Percentiles rank a stretch among this genome's conserved stretches.
phyloP scores from a whole-genome alignment of 441 rosid species.

The Populus hybrid region DNA sequence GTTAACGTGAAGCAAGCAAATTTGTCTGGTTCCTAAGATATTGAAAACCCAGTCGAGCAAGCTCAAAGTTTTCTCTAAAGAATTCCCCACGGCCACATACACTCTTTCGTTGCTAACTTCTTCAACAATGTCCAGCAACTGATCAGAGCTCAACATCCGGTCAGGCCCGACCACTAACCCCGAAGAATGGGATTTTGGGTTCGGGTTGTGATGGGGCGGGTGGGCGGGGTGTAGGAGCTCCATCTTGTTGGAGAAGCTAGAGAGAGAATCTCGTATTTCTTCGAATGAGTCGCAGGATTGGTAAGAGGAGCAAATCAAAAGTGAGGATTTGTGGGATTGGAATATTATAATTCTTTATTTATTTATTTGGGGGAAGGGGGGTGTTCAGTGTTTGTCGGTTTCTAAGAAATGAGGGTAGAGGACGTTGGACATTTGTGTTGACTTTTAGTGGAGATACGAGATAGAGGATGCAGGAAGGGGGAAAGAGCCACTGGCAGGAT shows the following conservation, averaged over 20 bases:
- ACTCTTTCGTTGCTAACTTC: conserved; percentile 34
- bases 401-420: no score
- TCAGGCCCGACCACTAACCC: conserved; percentile 10
- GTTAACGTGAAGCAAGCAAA: conserved; percentile 62
- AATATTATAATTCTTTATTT: no score
- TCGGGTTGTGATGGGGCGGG: conserved; percentile 25
- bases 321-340: not conserved
- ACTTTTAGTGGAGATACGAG: no score
- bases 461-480: no score
- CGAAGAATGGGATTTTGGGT: conserved; percentile 21
- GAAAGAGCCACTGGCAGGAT: no score
- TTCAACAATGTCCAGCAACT: conserved; percentile 30
- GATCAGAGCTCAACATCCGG: conserved; percentile 16
- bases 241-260: conserved; percentile 18
- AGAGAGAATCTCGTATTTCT: no score
- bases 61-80: conserved; percentile 38
- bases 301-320: not conserved
- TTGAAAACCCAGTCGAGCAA: conserved; percentile 51
- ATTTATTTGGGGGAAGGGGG: no score
- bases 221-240: conserved; percentile 30
- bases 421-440: no score
- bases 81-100: conserved; percentile 59
- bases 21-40: conserved; percentile 32
- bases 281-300: not conserved
- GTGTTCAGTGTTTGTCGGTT: no score